phyloP scores from a whole-genome alignment of 148 eudicot genomes.

The Dysphania ambrosioides region DNA sequence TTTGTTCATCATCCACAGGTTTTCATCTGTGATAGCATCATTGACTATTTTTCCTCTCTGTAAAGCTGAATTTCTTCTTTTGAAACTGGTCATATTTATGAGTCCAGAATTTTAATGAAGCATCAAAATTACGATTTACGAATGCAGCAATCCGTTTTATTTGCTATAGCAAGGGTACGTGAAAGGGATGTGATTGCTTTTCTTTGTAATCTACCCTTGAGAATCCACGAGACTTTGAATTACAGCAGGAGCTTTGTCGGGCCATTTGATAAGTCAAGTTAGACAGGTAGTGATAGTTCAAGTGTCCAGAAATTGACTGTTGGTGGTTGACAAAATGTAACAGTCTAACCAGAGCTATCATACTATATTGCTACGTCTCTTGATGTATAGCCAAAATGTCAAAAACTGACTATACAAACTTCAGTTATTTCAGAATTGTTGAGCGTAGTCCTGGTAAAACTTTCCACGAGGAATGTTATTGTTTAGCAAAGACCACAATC shows the following conservation, averaged over 20 bases:
- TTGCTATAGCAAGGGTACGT: background rate
- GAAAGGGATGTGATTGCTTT: no score
- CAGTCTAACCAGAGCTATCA: background rate
- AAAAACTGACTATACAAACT: background rate
- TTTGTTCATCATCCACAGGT: conserved; percentile 10
- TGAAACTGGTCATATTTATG: background rate
- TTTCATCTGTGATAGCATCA: background rate
- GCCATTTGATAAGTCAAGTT: background rate
- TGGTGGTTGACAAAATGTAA: background rate
- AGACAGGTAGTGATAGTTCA: background rate
- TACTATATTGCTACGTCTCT: background rate
- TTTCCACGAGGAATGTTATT: no score
- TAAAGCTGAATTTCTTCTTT: conserved; percentile 10
- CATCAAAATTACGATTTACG: background rate
- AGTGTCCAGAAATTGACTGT: background rate
- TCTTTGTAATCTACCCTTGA: no score
- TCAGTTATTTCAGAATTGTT: background rate
- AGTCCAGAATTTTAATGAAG: background rate
- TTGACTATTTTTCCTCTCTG: background rate
- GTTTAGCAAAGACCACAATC: background rate
- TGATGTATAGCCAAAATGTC: background rate
- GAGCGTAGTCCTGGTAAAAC: no score
- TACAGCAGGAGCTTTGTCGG: background rate
- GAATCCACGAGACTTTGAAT: no score
- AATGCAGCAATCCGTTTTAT: background rate